Percentiles rank a stretch among this genome's conserved stretches.
phyloP scores from a whole-genome alignment of 495 filamentous ascomycete genomes.

The Bombardia bombarda region DNA sequence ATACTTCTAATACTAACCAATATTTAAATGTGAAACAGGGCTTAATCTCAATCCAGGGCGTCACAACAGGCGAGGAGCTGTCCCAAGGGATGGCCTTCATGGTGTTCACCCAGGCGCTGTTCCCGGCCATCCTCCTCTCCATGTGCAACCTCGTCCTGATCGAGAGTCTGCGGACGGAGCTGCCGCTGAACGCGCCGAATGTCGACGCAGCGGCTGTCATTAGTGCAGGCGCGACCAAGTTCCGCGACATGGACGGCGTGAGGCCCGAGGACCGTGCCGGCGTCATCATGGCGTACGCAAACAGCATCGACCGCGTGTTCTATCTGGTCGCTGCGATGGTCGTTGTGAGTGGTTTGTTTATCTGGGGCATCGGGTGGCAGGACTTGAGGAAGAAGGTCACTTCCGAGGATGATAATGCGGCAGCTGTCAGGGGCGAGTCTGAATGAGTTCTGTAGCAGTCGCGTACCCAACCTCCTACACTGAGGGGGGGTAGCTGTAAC shows the following conservation, averaged over 20 bases:
- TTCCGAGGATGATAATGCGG: too few species aligned
- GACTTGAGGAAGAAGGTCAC: too few species aligned
- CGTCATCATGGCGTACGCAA: slow-evolving; percentile 39
- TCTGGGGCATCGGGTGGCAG: too few species aligned
- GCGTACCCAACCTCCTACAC: too few species aligned
- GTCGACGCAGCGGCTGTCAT: slow-evolving; percentile 14
- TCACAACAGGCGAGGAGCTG: slow-evolving; percentile 32
- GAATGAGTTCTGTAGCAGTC: too few species aligned
- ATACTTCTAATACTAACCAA: not conserved
- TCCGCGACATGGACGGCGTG: slow-evolving; percentile 14
- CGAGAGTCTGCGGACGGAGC: slow-evolving; percentile 41
- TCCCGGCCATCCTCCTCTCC: slow-evolving; percentile 52
- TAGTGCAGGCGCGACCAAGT: slow-evolving; percentile 41
- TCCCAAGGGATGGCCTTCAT: slow-evolving; percentile 52
- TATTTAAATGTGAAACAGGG: too few species aligned
- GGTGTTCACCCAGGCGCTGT: slow-evolving; percentile 54
- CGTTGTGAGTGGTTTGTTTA: not conserved
- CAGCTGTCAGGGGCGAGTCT: too few species aligned
- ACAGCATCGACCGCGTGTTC: slow-evolving; percentile 13
- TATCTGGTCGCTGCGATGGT: slow-evolving; percentile 7
- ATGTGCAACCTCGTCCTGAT: slow-evolving; percentile 52
- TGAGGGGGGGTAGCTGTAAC: too few species aligned
- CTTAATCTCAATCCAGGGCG: slow-evolving; percentile 45
- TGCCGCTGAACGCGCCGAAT: slow-evolving; percentile 19
- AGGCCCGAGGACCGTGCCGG: slow-evolving; percentile 6